phyloP scores from a whole-genome alignment of 2,329 filamentous ascomycete genomes.

The Exophiala xenobiotica region DNA sequence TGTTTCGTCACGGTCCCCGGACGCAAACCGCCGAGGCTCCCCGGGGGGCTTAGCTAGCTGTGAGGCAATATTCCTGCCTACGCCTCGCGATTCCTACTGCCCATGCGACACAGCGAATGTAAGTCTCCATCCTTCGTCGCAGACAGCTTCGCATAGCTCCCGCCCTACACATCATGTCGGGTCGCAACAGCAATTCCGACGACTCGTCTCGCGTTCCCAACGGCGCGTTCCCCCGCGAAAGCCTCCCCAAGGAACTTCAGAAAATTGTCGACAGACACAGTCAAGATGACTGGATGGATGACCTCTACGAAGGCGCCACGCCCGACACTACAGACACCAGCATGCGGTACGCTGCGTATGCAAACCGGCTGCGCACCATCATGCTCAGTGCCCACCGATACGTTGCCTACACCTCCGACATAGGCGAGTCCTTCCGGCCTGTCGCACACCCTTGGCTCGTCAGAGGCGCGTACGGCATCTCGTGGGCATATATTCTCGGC shows the following conservation, averaged over 20 bases:
- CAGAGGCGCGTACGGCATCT: constrained; percentile 79
- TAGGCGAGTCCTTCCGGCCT: constrained; percentile 93
- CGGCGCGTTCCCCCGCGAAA: constrained; percentile 44
- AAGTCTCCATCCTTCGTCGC: too few relatives aligned
- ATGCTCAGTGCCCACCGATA: constrained; percentile 90
- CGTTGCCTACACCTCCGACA: constrained; percentile 93
- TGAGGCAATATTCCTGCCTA: neutral
- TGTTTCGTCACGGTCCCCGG: too few relatives aligned
- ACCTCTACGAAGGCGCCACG: constrained; percentile 68
- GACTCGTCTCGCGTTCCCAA: constrained; percentile 2
- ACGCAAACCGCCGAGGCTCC: neutral
- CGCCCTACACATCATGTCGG: constrained; percentile 26
- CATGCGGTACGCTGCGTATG: constrained; percentile 90
- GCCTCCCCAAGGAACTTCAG: constrained; percentile 56
- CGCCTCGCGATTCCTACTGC: neutral
- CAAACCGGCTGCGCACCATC: constrained; percentile 78
- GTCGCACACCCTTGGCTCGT: constrained; percentile 84
- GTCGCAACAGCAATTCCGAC: constrained; percentile 10
- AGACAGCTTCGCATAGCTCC: too few relatives aligned
- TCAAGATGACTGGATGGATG: constrained; percentile 73
- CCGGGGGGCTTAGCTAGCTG: neutral
- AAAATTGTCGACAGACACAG: constrained; percentile 50
- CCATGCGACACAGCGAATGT: neutral
- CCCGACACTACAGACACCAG: constrained; percentile 80
- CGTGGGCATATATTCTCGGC: constrained; percentile 87